phyloP scores from a whole-genome alignment of 108 stramenopile species.

The Fragilariopsis cylindrus region DNA sequence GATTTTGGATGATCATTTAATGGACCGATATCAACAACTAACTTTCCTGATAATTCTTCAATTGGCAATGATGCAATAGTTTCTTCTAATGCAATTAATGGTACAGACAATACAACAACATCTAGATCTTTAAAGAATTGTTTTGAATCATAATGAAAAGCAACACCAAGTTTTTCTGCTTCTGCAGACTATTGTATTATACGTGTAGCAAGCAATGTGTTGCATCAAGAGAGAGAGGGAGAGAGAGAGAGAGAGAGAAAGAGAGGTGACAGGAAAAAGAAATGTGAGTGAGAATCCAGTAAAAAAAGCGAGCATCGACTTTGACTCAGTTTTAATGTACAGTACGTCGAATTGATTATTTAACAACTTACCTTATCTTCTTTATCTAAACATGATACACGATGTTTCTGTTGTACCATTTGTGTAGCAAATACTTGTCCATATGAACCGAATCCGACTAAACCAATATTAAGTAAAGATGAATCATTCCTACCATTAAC shows the following conservation, averaged over 20 bases:
- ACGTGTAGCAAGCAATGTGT: background rate
- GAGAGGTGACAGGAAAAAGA: slow-evolving; percentile 1
- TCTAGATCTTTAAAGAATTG: slow-evolving; percentile 71
- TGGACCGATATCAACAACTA: slow-evolving; percentile 81
- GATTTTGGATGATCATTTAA: slow-evolving; percentile 67
- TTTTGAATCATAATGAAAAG: slow-evolving; percentile 68
- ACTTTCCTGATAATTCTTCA: slow-evolving; percentile 61
- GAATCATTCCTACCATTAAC: background rate
- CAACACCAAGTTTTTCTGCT: slow-evolving; percentile 67
- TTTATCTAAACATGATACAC: slow-evolving; percentile 73
- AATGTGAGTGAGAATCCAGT: background rate
- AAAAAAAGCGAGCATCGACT: too few species aligned
- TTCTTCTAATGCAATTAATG: slow-evolving; percentile 80
- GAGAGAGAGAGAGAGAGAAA: background rate
- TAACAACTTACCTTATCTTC: slow-evolving; percentile 41
- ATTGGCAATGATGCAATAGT: slow-evolving; percentile 56
- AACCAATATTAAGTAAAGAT: slow-evolving; percentile 85
- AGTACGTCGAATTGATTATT: too few species aligned
- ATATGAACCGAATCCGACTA: slow-evolving; percentile 93
- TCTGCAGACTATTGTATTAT: slow-evolving; percentile 49
- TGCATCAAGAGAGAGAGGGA: background rate
- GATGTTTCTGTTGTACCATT: slow-evolving; percentile 54
- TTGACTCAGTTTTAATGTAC: too few species aligned
- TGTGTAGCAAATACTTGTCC: slow-evolving; percentile 88
- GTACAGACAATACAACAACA: slow-evolving; percentile 78